Evolutionary conservation across 805 yeast genomes (phyloP), one percentile per base, ranked within the genome.

Genomic region (Zygosaccharomyces bailii): DNA sequence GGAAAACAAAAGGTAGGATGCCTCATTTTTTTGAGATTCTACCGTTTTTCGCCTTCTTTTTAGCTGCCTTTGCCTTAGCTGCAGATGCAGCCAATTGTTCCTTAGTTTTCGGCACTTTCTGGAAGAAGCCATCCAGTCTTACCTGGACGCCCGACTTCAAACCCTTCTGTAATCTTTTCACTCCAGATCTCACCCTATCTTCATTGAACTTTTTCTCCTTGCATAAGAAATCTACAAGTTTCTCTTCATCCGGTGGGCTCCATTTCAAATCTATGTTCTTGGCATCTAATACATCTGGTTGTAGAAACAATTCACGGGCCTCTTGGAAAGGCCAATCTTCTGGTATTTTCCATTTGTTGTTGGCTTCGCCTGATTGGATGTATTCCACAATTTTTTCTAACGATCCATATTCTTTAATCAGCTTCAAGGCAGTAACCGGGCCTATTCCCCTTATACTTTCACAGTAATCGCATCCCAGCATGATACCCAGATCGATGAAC

Each of bases 381-480:
- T 67, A 71, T 54, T 79, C 80, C 32, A 91, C 77, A 33, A 93
- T 80, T 30, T 82, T 82, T 49, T 91, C 98, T 38, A 93, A 72
- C 0, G 84, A 73, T 1, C 84, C 82, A 63, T 87, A 89, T 59
- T 91, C 96, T 60, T 82, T 84, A 50, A 93, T 87, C 49, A 93
- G 73, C 59, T 93, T 91, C 51, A 77, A 72, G 0, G 97, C 99
- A 1, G 96, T 91, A 2, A 86, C 93, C 0, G 98, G 98, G 6
- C 99, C 99, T 49, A 93, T 83, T 18, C 99, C 99, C 56, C 80
- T 80, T 46, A 93, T 90, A 3, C 96, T 86, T 52, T 91, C 97
- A 68, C 96, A 88, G 66, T 93, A 93, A 70, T 93, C 99, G 67
- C 99, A 93, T 1, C 99, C 99, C 37, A 93, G 70, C 57, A 93